Evolutionary conservation across 768 basidiomycete species (phyloP).

Genomic region (Trametes cubensis): DNA sequence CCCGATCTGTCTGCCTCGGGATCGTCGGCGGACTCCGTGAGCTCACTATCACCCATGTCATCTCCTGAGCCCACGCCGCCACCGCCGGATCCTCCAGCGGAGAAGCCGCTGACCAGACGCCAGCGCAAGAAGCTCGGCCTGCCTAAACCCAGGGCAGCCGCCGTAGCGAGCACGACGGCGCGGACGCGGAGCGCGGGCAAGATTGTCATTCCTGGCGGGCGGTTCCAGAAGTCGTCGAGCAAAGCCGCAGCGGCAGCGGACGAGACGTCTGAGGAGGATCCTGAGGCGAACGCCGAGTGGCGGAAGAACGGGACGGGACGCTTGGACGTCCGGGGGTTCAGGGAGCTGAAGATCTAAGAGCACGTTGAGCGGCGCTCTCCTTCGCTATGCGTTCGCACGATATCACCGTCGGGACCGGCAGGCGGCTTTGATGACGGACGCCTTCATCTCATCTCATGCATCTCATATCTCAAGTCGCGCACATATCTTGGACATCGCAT

Average conservation of each 20-base stretch:
- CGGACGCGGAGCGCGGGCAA: slow-evolving; percentile 51
- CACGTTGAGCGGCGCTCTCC: slow-evolving; percentile 17
- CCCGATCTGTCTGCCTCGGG: slow-evolving; percentile 31
- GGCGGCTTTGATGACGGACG: slow-evolving; percentile 6
- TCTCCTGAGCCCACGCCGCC: slow-evolving; percentile 38
- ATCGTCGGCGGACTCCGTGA: slow-evolving; percentile 32
- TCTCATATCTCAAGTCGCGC: slow-evolving; percentile 9
- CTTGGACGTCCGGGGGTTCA: slow-evolving; percentile 75
- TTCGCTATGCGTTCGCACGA: neutral
- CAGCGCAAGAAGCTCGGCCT: slow-evolving; percentile 72
- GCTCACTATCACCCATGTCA: slow-evolving; percentile 45
- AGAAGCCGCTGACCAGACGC: slow-evolving; percentile 59
- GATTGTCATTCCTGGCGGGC: slow-evolving; percentile 65
- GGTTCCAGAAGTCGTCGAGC: slow-evolving; percentile 40
- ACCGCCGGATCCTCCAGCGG: slow-evolving; percentile 32
- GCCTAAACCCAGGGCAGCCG: slow-evolving; percentile 52
- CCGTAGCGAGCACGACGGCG: slow-evolving; percentile 27
- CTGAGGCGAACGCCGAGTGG: slow-evolving; percentile 55
- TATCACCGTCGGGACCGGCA: neutral
- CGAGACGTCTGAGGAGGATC: slow-evolving; percentile 32
- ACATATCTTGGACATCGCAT: slow-evolving; percentile 19
- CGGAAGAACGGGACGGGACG: slow-evolving; percentile 68
- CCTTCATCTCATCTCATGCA: slow-evolving; percentile 6
- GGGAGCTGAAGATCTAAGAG: slow-evolving; percentile 69
- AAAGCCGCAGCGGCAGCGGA: slow-evolving; percentile 27